Percentiles rank a stretch among this genome's conserved stretches.
These are phyloP conservation scores for Aquanectria penicillioides DNA, from an alignment of 2,329 filamentous ascomycete genomes.

Conservation along the genomic window DNA sequence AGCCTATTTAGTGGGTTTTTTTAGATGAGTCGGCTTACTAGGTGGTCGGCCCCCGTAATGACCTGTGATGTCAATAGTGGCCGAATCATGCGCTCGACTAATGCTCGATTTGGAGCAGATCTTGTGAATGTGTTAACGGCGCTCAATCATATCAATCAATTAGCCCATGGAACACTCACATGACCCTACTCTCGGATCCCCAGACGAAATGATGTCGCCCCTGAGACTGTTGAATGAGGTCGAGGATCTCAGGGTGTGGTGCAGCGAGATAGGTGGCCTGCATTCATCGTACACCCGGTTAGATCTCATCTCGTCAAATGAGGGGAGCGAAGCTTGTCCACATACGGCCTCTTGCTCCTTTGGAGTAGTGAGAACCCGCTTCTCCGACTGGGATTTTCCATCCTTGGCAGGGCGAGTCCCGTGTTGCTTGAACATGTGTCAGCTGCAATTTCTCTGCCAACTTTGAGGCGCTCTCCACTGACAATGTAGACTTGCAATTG, in stretches of 20 bases:
- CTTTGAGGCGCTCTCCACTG: background rate
- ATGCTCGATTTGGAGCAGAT: conserved; percentile 6
- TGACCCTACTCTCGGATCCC: conserved; percentile 10
- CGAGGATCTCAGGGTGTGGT: conserved; percentile 1
- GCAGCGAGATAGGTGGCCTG: conserved; percentile 16
- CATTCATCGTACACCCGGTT: too few relatives aligned
- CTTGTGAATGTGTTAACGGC: background rate
- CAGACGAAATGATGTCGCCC: conserved; percentile 14
- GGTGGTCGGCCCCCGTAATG: conserved; percentile 11
- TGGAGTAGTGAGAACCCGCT: conserved; percentile 3
- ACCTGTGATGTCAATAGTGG: conserved; percentile 6
- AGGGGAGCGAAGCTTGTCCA: background rate
- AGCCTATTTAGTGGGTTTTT: background rate
- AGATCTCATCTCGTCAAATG: background rate
- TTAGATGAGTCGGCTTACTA: background rate
- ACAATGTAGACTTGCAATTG: conserved; percentile 11
- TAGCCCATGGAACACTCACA: background rate
- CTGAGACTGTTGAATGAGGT: background rate
- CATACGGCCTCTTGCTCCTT: conserved; percentile 12
- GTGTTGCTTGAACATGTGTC: background rate
- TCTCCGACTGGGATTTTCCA: background rate
- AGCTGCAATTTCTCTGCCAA: background rate
- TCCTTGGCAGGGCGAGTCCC: background rate
- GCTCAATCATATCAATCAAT: too few relatives aligned
- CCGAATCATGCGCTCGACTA: background rate